Evolutionary conservation across 2,329 filamentous ascomycete species (phyloP), one percentile per base, ranked within the genome.

Genomic region (Aspergillus sp.): DNA sequence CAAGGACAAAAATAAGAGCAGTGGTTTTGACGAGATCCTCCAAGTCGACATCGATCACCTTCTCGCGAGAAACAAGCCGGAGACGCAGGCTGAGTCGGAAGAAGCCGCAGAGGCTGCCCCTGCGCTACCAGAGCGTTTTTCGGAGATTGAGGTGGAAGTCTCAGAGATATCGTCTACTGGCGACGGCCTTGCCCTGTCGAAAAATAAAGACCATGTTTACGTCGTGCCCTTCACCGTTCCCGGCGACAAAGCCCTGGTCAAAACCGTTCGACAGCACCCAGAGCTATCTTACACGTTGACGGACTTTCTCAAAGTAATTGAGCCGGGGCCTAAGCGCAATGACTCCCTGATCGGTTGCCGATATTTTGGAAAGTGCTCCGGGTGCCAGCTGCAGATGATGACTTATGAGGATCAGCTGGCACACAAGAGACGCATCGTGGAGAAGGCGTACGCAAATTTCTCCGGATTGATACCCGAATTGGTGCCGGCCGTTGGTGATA

Each of bases 301-400:
- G 45, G 89, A 96, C 62, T 86, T 93, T 49, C 52, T 96, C 51
- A 80, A 80, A 39, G 74, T 96, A 26, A 64, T 79, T 22, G 75
- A 73, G 36, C 78, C 88, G 0, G 86, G 84, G 0, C 71, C 78
- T 1, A 68, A 80, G 34, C 80, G 91, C 48, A 80, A 94, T 49
- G 82, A 91, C 49, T 69, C 71, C 24, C 75, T 83, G 14, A 72
- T 93, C 46, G 71, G 71, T 35, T 98, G 91, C 66, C 72, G 75
- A 48, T 96, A 98, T 68, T 98, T 98, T 53, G 68, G 76, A 25
- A 73, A 71, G 34, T 98, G 91, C 61, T 84, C 82, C 7, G 91
- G 91, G 19, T 98, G 91, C 56, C 91, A 98, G 62, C 88, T 96
- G 59, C 91, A 98, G 66, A 95, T 96, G 85, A 74, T 98, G 42